Conservation (phyloP, 164 flowering plant species). For the Berberis thunbergii region DNA sequence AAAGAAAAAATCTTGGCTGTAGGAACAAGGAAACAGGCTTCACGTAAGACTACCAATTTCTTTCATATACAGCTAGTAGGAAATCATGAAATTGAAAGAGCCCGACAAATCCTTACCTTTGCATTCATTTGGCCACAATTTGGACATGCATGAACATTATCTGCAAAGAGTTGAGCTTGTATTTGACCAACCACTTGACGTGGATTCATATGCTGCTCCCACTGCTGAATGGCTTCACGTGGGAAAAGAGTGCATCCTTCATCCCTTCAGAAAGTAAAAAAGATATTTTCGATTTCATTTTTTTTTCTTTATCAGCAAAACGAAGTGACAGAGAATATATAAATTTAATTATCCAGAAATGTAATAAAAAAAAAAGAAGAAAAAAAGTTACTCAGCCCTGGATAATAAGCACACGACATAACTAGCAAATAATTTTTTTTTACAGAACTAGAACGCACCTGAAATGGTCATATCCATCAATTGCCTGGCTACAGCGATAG, state of each 20-base stretch:
- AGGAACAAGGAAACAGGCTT: no score
- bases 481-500: conserved; percentile 61
- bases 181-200: conserved; percentile 48
- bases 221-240: conserved; percentile 34
- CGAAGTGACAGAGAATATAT: no score
- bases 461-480: conserved; percentile 85
- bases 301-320: no score
- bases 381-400: no score
- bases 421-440: not conserved
- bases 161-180: conserved; percentile 33
- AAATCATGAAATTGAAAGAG: not conserved
- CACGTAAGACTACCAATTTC: no score
- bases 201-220: conserved; percentile 49
- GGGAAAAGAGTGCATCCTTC: conserved; percentile 64
- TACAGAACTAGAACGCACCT: conserved; percentile 26
- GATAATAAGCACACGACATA: not conserved
- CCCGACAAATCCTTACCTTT: conserved; percentile 42
- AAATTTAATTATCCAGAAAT: no score
- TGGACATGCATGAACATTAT: conserved; percentile 47
- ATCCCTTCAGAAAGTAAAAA: conserved; percentile 26
- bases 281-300: not conserved
- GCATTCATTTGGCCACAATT: conserved; percentile 65
- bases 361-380: no score
- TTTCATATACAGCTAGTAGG: no score
- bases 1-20: no score